Evolutionary conservation across 2,329 filamentous ascomycete species (phyloP), one percentile per base, ranked within the genome.

Genomic region (Cladosporium sp.): DNA sequence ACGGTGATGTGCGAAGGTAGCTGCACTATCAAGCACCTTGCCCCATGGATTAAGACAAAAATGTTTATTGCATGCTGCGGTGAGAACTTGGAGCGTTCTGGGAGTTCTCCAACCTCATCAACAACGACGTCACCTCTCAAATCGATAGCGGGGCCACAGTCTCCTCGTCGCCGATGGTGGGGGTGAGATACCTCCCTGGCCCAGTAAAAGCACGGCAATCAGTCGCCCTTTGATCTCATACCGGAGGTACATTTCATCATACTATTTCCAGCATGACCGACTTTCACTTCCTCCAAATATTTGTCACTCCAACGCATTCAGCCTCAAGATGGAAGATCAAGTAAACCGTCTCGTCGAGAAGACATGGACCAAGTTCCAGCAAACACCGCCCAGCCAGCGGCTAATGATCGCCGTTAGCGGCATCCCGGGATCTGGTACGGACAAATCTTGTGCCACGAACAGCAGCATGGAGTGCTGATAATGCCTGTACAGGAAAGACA

Each of bases 391-490:
- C 20, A 77, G 78, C 45, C 68, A 79, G 57, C 78, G 85, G 32
- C 64, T 80, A 73, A 80, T 97, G 64, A 85, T 97, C 55, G 90
- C 87, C 42, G 83, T 96, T 54, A 88, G 85, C 55, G 92, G 92
- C 9, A 95, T 96, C 55, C 92, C 93, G 4, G 92, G 93, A 48
- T 96, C 91, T 59, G 86, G 85, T 84, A 86, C 63, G 55, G 13
- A 12, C 8, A n/a, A 7, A n/a, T 30, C 22, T 27, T 17, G 13
- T 7, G 15, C 12, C 6, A n/a, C 32, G 13, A n/a, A 4, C n/a
- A n/a, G n/a, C n/a, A n/a, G n/a, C n/a, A n/a, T 20, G 6, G 19
- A 11, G 40, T 22, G 24, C 29, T 29, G 3, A 29, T 11, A 3
- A 22, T 8, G 8, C 15, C 43, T 11, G 15, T 13, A 32, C 58